Base-by-base conservation (phyloP, 768 basidiomycete species). In the Dioszegia crocea region DNA sequence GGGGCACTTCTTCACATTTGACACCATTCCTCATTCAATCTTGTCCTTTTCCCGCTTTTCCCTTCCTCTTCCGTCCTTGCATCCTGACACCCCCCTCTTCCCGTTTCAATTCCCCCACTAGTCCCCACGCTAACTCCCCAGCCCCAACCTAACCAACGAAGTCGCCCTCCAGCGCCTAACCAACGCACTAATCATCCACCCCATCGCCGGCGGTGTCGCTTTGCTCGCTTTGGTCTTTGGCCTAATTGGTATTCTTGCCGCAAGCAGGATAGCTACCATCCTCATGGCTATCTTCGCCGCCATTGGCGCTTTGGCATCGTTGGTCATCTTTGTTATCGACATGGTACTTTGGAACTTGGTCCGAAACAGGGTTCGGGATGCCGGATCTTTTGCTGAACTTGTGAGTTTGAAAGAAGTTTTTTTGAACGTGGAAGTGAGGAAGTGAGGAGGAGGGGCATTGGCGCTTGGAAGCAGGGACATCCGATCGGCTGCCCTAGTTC, bases 341-440 rank as follows among this genome's bases (percentile, higher is more conserved):
- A 86, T 90, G 83, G 83, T 83, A 41, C 83, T 92, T 51, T 92
- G 87, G 75, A 85, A 85, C 47, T 82, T 88, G 61, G 84, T 83
- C 17, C 84, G 84, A 58, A 74, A 83, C 63, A 80, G 82, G 41
- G 81, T 87, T 69, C 80, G 82, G 56, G 76, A 82, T 60, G 65
- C 66, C 3, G 75, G 75, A 2, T 61, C 52, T 57, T n/a, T 24
- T 29, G 73, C 75, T 39, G 48, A 59, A 19, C 65, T 76, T 36
- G 74, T 75, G 59, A 68, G 74, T 69, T 43, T 54, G 12, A 23
- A n/a, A n/a, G n/a, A n/a, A n/a, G n/a, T 30, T 3, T 19, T 6
- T 3, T 1, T 12, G 4, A 5, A 53, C 36, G 11, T 5, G 11
- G 29, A 10, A 24, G 4, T 30, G 24, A 27, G 29, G 9, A 45